These are phyloP conservation scores for Penicillium malachiteum DNA, from an alignment of 495 filamentous ascomycete species.

Conservation along the genomic window DNA sequence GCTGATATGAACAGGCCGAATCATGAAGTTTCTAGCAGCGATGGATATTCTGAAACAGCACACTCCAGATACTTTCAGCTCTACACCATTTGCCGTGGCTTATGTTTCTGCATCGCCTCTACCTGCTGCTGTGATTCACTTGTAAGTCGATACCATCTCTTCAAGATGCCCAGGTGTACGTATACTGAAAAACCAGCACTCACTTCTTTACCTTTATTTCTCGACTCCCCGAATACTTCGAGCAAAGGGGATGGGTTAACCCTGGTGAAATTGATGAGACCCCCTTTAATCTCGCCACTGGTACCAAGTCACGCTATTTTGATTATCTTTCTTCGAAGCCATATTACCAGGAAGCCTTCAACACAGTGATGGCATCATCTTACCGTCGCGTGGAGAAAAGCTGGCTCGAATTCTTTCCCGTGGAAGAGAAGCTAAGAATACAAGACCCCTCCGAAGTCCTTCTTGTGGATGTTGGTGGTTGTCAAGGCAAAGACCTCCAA, in stretches of 20 bases:
- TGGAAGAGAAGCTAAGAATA: background rate
- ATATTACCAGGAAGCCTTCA: conserved; percentile 8
- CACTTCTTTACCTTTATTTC: conserved; percentile 4
- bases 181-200: background rate
- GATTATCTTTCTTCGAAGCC: conserved; percentile 5
- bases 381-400: background rate
- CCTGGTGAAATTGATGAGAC: background rate
- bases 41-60: background rate
- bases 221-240: conserved; percentile 8
- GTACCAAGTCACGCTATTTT: conserved; percentile 3
- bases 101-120: conserved; percentile 1
- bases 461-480: conserved; percentile 1
- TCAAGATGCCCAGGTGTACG: background rate
- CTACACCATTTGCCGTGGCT: background rate
- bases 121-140: conserved; percentile 1
- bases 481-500: background rate
- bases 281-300: background rate
- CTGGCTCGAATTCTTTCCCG: conserved; percentile 4
- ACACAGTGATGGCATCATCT: conserved; percentile 3
- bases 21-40: conserved; percentile 1
- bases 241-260: conserved; percentile 7
- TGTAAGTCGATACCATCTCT: background rate
- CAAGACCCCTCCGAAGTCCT: background rate
- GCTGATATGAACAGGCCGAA: background rate
- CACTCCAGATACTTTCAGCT: background rate